Conservation (phyloP, 2,329 filamentous ascomycete species). For the Neopestalotiopsis clavispora region DNA sequence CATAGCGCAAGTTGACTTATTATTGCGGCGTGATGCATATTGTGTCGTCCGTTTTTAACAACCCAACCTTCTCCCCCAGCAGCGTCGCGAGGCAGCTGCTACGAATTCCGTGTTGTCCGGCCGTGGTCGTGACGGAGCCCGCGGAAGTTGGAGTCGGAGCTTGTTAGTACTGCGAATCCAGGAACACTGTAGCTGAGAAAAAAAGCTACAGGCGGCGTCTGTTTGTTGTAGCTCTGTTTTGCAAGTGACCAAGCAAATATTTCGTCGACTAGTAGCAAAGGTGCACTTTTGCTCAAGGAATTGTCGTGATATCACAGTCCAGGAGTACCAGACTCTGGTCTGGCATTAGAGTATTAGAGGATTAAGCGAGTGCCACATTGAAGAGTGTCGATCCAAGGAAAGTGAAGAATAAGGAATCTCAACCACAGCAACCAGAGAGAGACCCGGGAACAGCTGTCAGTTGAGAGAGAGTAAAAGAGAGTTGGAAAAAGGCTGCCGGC, state of each 20-base stretch:
- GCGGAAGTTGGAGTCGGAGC: neutral
- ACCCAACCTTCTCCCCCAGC: conserved; percentile 21
- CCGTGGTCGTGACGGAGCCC: neutral
- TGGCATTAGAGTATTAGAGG: conserved; percentile 34
- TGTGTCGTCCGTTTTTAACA: conserved; percentile 20
- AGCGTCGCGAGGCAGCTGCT: neutral
- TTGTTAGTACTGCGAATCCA: neutral
- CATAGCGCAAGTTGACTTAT: conserved; percentile 55
- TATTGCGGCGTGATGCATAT: conserved; percentile 34
- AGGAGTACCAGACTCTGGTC: conserved; percentile 35
- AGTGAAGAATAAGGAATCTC: conserved; percentile 9
- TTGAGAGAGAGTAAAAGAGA: conserved; percentile 19
- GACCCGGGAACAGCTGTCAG: conserved; percentile 6
- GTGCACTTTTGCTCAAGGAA: neutral
- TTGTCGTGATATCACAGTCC: conserved; percentile 23
- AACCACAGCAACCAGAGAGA: conserved; percentile 20
- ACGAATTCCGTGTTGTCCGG: neutral
- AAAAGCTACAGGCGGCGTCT: neutral
- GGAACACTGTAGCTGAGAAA: neutral
- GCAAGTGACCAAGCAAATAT: neutral
- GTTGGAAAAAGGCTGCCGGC: conserved; percentile 19
- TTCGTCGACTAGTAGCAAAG: neutral
- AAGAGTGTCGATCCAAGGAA: conserved; percentile 23
- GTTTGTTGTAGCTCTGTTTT: neutral
- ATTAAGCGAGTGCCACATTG: conserved; percentile 32